phyloP scores from a whole-genome alignment of 2,329 filamentous ascomycete species.

The Chrysosporium queenslandicum region DNA sequence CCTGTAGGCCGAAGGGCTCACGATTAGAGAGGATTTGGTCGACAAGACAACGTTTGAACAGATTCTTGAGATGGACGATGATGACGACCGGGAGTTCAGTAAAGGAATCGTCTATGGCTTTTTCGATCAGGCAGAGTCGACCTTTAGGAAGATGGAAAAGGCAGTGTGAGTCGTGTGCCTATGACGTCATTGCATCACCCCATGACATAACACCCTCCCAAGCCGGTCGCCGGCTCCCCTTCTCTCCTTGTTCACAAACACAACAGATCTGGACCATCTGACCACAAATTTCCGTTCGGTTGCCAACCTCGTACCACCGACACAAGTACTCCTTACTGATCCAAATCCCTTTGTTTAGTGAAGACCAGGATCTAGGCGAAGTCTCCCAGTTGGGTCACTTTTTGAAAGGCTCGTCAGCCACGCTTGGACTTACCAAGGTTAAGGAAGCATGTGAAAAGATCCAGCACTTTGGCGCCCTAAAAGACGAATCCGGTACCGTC shows the following conservation, averaged over 20 bases:
- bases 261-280: too few species aligned
- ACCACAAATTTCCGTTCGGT: background rate
- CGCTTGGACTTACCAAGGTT: slow-evolving; percentile 80
- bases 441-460: slow-evolving; percentile 94
- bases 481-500: slow-evolving; percentile 63
- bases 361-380: slow-evolving; percentile 56
- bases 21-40: slow-evolving; percentile 60
- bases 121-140: slow-evolving; percentile 80
- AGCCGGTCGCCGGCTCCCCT: background rate
- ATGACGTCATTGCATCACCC: slow-evolving; percentile 14
- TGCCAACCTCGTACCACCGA: too few species aligned
- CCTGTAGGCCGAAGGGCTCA: slow-evolving; percentile 38
- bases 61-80: slow-evolving; percentile 98
- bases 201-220: slow-evolving; percentile 4
- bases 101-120: slow-evolving; percentile 81
- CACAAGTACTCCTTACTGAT: background rate
- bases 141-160: slow-evolving; percentile 73
- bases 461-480: slow-evolving; percentile 76
- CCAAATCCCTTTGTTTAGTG: slow-evolving; percentile 39
- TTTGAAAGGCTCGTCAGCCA: slow-evolving; percentile 92
- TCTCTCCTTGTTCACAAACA: background rate
- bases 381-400: slow-evolving; percentile 86
- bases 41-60: slow-evolving; percentile 77
- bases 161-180: slow-evolving; percentile 57
- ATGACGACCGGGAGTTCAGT: slow-evolving; percentile 74